A percentile compares a stretch with the other conserved stretches of the same genome.
Evolutionary conservation across 805 yeast genomes (phyloP).

Genomic region (Metschnikowia anglica): DNA sequence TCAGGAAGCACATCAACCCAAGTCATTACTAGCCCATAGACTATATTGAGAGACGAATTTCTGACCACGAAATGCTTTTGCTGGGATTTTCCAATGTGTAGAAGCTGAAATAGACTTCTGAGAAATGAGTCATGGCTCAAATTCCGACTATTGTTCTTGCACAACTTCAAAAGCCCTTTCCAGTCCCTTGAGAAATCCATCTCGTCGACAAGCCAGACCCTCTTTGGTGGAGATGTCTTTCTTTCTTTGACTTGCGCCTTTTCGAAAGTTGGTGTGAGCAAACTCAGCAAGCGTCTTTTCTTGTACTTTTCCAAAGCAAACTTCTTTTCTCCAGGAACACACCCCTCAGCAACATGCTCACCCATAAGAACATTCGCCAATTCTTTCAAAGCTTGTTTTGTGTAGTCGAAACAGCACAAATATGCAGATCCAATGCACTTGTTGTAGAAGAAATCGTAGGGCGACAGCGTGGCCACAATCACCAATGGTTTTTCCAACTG

Average conservation of each 20-base stretch:
- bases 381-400: conserved; percentile 49
- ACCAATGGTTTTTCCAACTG: conserved; percentile 50
- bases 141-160: conserved; percentile 36
- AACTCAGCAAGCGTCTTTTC: conserved; percentile 26
- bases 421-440: conserved; percentile 55
- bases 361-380: conserved; percentile 56
- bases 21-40: conserved; percentile 55
- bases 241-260: conserved; percentile 6
- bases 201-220: conserved; percentile 59
- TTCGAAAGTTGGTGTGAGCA: conserved; percentile 12
- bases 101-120: conserved; percentile 31
- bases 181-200: conserved; percentile 51
- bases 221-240: conserved; percentile 27
- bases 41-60: conserved; percentile 52
- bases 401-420: conserved; percentile 61
- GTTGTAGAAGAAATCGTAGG: conserved; percentile 59
- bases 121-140: conserved; percentile 28
- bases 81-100: conserved; percentile 27
- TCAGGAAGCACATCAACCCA: conserved; percentile 42
- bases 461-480: conserved; percentile 60
- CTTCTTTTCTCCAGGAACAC: conserved; percentile 54
- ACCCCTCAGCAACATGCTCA: conserved; percentile 48
- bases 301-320: conserved; percentile 25
- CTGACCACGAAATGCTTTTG: conserved; percentile 55
- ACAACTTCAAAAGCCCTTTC: conserved; percentile 44